Conservation (phyloP, 192 early-diverging fungal genomes). For the Coemansia erecta region DNA sequence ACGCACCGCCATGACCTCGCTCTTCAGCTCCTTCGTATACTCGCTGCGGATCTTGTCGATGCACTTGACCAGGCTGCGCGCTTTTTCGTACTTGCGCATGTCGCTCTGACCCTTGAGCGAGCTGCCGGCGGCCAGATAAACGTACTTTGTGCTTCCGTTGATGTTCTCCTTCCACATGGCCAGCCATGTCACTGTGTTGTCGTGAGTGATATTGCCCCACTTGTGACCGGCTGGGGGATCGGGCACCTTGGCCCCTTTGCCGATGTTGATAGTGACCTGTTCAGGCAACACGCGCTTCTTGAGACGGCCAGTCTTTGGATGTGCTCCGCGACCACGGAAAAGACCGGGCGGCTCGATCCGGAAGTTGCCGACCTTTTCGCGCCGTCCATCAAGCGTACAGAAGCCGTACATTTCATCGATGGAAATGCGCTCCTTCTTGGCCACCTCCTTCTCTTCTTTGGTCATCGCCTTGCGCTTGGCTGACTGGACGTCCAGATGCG, state of each 20-base stretch:
- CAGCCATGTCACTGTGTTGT: constrained; percentile 93
- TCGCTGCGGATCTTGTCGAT: constrained; percentile 67
- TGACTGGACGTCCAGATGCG: constrained; percentile 71
- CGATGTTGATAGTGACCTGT: constrained; percentile 92
- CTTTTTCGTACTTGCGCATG: constrained; percentile 94
- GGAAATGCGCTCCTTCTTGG: constrained; percentile 67
- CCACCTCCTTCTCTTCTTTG: constrained; percentile 84
- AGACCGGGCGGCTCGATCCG: constrained; percentile 94
- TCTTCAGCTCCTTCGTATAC: constrained; percentile 78
- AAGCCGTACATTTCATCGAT: constrained; percentile 76
- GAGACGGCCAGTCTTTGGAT: constrained; percentile 89
- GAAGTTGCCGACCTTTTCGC: constrained; percentile 97
- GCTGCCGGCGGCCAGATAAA: constrained; percentile 89
- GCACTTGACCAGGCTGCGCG: constrained; percentile 75
- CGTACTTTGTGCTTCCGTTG: constrained; percentile 89
- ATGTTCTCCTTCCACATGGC: constrained; percentile 99
- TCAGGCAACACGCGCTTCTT: constrained; percentile 91
- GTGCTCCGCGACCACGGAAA: constrained; percentile 95
- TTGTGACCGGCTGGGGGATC: constrained; percentile 82
- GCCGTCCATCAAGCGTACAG: constrained; percentile 81
- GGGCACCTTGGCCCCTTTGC: constrained; percentile 72
- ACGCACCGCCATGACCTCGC: constrained; percentile 75
- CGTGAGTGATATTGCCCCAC: constrained; percentile 85
- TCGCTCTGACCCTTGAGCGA: constrained; percentile 97
- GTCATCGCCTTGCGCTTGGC: constrained; percentile 82